Base-by-base conservation (phyloP, 257 asterid genomes). In the Paulownia fortunei region DNA sequence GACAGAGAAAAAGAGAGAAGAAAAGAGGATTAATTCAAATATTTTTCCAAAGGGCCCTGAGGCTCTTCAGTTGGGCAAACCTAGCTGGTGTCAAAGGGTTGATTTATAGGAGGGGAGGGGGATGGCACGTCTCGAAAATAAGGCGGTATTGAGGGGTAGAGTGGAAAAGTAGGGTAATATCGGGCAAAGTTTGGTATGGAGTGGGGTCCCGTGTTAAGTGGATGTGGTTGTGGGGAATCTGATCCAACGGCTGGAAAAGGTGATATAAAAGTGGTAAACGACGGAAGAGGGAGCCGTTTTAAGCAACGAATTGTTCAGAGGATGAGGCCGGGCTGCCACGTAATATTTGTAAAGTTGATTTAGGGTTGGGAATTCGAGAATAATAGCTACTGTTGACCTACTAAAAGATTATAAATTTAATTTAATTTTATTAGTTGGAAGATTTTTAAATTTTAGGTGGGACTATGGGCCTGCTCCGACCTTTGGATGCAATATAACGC, bases 61-160 rank as follows among this genome's bases (percentile, higher is more conserved):
- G 98, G 90, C 90, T 87, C 79, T 82, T 86, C 90, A 90, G 86
- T 89, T 91, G 72, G 91, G 96, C 97, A 93, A 93, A 93, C 98
- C 12, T 76, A 80, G 85, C 88, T 81, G 87, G 82, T 90, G 86
- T 81, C 78, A 59, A 84, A 88, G 85, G 73, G 83, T 54, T 21
- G 19, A 74, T 91, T 88, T 93, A 93, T 93, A 93, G 93, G 54
- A 55, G 79, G 42, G 19, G 64, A 32, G 6, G 72, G 21, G 68
- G 67, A 23, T 81, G 84, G 87, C 86, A 55, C 13, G 0, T 10
- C 2, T 64, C 39, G 85, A 0, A 78, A 85, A 83, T 85, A 56
- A 34, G 82, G 34, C n/a, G 60, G 0, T 0, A 1, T 3, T 0
- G 8, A 52, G 78, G 93, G 88, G 77, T 21, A 8, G 10, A 51